phyloP scores from a whole-genome alignment of 2,329 filamentous ascomycete genomes.

The Lecanicillium sp. region DNA sequence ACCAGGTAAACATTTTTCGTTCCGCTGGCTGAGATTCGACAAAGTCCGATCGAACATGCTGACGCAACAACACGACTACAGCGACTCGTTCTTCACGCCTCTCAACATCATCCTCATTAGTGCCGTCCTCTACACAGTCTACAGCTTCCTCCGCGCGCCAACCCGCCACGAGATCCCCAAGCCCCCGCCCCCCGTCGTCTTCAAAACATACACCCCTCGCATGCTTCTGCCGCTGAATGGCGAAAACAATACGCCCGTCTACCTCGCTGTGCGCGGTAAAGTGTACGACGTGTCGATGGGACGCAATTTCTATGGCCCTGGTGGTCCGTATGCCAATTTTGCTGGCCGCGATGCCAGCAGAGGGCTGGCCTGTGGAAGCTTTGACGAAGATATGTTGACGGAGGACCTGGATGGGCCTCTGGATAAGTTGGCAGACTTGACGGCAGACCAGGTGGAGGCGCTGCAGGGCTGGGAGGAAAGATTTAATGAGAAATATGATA shows the following conservation, averaged over 20 bases:
- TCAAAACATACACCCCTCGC: conserved; percentile 63
- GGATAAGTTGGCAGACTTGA: conserved; percentile 66
- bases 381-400: conserved; percentile 92
- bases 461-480: conserved; percentile 87
- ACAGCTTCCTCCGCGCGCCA: conserved; percentile 40
- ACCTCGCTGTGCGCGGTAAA: conserved; percentile 80
- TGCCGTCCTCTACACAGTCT: conserved; percentile 49
- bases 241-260: conserved; percentile 63
- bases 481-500: conserved; percentile 86
- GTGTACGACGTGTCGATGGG: conserved; percentile 87
- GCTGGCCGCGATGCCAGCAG: conserved; percentile 85
- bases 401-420: conserved; percentile 79
- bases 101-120: conserved; percentile 53
- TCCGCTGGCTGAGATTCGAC: too few relatives aligned
- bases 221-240: conserved; percentile 86
- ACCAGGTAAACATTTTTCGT: conserved; percentile 27
- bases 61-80: conserved; percentile 12
- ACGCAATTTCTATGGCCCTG: conserved; percentile 91
- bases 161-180: conserved; percentile 38
- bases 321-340: conserved; percentile 92
- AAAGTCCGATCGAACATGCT: neutral
- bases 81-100: conserved; percentile 45
- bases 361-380: conserved; percentile 83
- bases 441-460: conserved; percentile 70
- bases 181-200: conserved; percentile 50